Base-by-base conservation (phyloP, 768 basidiomycete genomes). In the Astraeus odoratus region DNA sequence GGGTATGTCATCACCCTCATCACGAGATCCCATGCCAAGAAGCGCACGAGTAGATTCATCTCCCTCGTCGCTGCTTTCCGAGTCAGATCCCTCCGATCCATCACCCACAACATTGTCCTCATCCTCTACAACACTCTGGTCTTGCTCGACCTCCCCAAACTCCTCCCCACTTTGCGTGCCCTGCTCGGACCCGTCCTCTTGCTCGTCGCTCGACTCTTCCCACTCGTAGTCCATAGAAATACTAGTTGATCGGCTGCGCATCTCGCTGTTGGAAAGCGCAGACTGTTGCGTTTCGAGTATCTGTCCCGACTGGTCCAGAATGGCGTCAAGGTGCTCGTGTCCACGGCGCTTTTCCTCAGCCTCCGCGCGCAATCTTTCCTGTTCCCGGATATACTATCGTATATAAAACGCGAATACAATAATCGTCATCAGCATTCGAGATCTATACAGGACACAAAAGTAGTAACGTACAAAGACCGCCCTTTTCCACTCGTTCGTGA, bases 291-390 rank as follows among this genome's bases (percentile, higher is more conserved):
- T 85, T 56, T 86, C 83, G 48, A 96, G 67, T 46, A 95, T 80
- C 39, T 85, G 81, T 0, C 87, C 87, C 27, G 90, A 94, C 56
- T 94, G 86, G 63, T 91, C 80, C 37, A 97, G 70, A 51, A 97
- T 89, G 4, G 85, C 88, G 60, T 94, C 87, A 18, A 97, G 73
- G 64, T 96, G 93, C 51, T 83, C 80, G 49, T 84, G 84, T 0
- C 93, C 90, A 5, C 81, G 72, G 25, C 78, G 74, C 51, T 80
- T 73, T 61, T 93, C 86, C 63, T 96, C 92, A 15, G 73, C 83
- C 57, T 87, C 86, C 10, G 71, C 67, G 42, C 70, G 72, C 33
- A 76, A 67, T 27, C 83, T 70, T 49, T 80, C 74, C 54, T 82
- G 76, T 47, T 87, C 82, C 4, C 86, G 79, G 15, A 92, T 75